Conservation (phyloP, 116 monocot species). For the Posidonia oceanica region DNA sequence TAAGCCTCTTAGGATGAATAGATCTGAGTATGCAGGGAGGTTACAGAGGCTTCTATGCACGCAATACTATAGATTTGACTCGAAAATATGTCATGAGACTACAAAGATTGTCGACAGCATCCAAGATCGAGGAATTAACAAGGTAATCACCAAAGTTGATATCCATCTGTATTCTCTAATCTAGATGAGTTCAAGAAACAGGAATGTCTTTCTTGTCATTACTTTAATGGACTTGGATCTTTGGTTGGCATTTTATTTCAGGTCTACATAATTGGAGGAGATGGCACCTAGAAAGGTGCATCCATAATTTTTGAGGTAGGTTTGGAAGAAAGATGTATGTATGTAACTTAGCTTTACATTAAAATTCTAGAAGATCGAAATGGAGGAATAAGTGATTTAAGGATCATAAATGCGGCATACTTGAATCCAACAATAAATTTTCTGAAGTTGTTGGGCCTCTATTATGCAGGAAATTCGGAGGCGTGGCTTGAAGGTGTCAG, state of each 20-base stretch:
- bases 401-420: no score
- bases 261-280: constrained; percentile 47
- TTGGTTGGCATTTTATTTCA: background rate
- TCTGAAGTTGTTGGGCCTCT: no score
- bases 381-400: no score
- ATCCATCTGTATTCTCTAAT: background rate
- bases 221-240: background rate
- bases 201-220: background rate
- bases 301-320: constrained; percentile 42
- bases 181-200: background rate
- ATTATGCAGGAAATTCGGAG: constrained; percentile 30
- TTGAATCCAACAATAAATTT: no score
- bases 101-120: constrained; percentile 43
- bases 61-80: constrained; percentile 33
- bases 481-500: constrained; percentile 38
- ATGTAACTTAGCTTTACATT: background rate
- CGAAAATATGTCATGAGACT: no score
- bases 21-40: constrained; percentile 20
- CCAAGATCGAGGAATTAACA: constrained; percentile 43
- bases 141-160: constrained; percentile 12
- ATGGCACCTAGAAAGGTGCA: constrained; percentile 49
- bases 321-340: background rate
- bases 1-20: background rate
- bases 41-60: constrained; percentile 46
- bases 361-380: no score